Evolutionary conservation across 2,329 filamentous ascomycete genomes (phyloP), one percentile per base, ranked within the genome.

Genomic region (Chaetomiaceae sp.): DNA sequence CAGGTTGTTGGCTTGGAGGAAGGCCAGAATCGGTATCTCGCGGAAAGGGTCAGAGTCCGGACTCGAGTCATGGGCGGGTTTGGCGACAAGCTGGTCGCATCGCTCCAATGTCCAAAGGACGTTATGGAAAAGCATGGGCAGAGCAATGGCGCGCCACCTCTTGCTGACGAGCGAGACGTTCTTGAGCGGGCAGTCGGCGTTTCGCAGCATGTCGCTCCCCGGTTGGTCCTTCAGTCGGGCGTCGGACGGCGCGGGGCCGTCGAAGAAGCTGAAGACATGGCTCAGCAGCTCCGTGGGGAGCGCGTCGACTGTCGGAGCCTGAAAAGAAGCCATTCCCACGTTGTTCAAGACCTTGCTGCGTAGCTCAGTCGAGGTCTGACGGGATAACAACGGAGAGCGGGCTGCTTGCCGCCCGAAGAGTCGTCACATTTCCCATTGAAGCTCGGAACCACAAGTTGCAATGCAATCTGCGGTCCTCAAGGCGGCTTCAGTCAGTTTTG

Each of bases 81-180:
- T 59, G 39, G 55, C 48, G 17, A 64, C 63, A 5, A 64, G 52
- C 36, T 67, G 64, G 34, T 65, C 59, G 42, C 67, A 64, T 34
- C 64, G 62, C 49, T 69, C 64, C 43, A 74, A 58, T 3, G 61
- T 62, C 75, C 75, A 79, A 17, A 72, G 53, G 14, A 74, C 69
- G 66, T 85, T 72, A 33, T 75, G 74, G 69, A 87, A 89, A 4
- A 89, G 76, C 0, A 71, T 49, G 0, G 79, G 81, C 7, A 82
- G 69, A 0, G 72, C 70, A 9, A 80, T 69, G 17, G 69, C 66
- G 37, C 79, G 77, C 74, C 84, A 82, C 38, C 71, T 66, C 25
- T 68, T 76, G 31, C 75, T 82, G 12, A 83, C 76, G 5, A 72
- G 64, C 1, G 84, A 83, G 1, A 77, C 62, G 40, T 72, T 68